Conservation (phyloP, 371 early-diverging fungal species). For the Dichotomocladium elegans region DNA sequence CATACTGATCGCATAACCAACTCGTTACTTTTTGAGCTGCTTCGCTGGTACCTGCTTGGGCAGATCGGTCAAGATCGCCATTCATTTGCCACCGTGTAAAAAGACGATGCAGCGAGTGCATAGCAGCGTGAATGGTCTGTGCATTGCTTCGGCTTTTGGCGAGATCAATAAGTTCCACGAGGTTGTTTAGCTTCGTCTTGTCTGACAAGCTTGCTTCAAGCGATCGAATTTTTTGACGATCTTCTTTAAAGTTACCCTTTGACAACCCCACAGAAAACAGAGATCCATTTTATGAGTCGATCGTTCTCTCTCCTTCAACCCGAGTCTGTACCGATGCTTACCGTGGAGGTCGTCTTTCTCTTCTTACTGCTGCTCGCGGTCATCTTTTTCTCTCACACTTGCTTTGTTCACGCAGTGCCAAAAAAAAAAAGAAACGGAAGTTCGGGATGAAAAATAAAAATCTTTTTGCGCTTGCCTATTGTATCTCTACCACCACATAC, state of each 20-base stretch:
- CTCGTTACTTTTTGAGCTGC: conserved; percentile 56
- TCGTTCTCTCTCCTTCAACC: too few relatives aligned
- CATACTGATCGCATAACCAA: conserved; percentile 76
- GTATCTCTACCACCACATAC: too few relatives aligned
- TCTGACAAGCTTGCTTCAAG: conserved; percentile 52
- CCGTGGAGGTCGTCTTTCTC: too few relatives aligned
- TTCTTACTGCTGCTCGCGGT: too few relatives aligned
- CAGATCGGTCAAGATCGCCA: conserved; percentile 56
- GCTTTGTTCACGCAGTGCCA: too few relatives aligned
- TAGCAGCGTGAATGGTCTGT: conserved; percentile 51
- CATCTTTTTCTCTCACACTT: not conserved
- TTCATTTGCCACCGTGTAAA: conserved; percentile 61
- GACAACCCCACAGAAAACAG: not conserved
- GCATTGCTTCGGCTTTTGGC: conserved; percentile 31
- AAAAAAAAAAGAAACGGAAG: too few relatives aligned
- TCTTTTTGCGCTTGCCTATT: too few relatives aligned
- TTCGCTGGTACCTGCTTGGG: conserved; percentile 21
- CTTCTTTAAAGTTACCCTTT: conserved; percentile 14
- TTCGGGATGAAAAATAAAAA: too few relatives aligned
- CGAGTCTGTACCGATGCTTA: too few relatives aligned
- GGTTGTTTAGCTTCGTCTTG: conserved; percentile 57
- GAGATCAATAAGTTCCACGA: conserved; percentile 50
- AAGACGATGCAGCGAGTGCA: conserved; percentile 68
- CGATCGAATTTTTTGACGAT: conserved; percentile 37
- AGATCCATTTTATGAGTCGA: not conserved